These are phyloP conservation scores for Bipolaris victoriae DNA, from an alignment of 2,329 filamentous ascomycete genomes.

Conservation along the genomic window DNA sequence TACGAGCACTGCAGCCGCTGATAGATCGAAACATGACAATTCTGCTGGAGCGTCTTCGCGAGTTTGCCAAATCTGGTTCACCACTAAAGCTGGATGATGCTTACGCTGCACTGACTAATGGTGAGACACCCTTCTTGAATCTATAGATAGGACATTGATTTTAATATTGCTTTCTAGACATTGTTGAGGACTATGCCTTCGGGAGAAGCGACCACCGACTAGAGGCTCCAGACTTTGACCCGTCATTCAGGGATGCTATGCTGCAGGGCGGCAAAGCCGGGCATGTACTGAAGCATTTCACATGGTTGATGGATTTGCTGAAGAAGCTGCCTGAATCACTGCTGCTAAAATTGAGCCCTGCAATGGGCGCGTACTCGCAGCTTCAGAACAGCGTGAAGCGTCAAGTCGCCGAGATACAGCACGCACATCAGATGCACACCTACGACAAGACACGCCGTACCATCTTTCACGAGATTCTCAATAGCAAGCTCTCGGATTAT, in stretches of 20 bases:
- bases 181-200: neutral
- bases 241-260: constrained; percentile 2
- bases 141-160: neutral
- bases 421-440: constrained; percentile 3
- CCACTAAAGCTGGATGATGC: constrained; percentile 4
- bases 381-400: constrained; percentile 2
- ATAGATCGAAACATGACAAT: neutral
- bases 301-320: constrained; percentile 5
- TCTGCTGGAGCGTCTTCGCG: neutral
- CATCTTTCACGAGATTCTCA: constrained; percentile 1
- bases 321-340: neutral
- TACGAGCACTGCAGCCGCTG: neutral
- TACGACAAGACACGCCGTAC: constrained; percentile 6
- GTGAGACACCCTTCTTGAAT: neutral
- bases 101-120: constrained; percentile 3
- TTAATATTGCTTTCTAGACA: neutral
- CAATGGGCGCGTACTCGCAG: constrained; percentile 9
- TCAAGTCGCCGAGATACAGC: constrained; percentile 7
- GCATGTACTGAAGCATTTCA: constrained; percentile 2
- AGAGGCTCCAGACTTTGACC: neutral
- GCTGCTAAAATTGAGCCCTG: constrained; percentile 2
- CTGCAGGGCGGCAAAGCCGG: constrained; percentile 1
- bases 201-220: constrained; percentile 4
- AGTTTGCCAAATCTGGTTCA: constrained; percentile 5
- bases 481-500: neutral